A percentile compares a stretch with the other conserved stretches of the same genome.
These are phyloP conservation scores for Eucalyptus globulus DNA, from an alignment of 345 rosid genomes.

Conservation along the genomic window DNA sequence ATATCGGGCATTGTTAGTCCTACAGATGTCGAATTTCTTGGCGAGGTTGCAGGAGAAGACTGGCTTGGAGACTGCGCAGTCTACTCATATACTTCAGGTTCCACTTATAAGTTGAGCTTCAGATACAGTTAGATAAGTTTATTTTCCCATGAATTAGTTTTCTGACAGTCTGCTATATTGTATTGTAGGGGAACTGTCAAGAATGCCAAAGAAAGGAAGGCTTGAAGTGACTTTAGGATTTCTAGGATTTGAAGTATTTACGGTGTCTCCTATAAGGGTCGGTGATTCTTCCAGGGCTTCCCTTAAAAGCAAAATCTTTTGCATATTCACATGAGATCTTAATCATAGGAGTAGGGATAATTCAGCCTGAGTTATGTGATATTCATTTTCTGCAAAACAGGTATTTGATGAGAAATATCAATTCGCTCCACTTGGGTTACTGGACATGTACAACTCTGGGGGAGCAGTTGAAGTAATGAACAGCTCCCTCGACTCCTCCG, in stretches of 20 bases:
- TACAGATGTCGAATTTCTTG: slow-evolving; percentile 35
- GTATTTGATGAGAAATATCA: slow-evolving; percentile 8
- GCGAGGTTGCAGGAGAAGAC: slow-evolving; percentile 17
- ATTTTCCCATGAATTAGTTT: neutral
- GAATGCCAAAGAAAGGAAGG: slow-evolving; percentile 16
- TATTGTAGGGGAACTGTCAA: slow-evolving; percentile 12
- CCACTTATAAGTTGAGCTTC: neutral
- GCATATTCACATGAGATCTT: neutral
- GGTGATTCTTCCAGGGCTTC: neutral
- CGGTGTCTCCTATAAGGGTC: slow-evolving; percentile 41
- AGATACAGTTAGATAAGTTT: neutral
- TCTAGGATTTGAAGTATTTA: slow-evolving; percentile 32
- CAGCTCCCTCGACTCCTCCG: neutral
- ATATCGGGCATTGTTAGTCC: slow-evolving; percentile 29
- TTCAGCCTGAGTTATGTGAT: neutral
- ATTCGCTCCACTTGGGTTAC: slow-evolving; percentile 14
- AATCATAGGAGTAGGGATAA: neutral
- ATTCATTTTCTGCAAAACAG: neutral
- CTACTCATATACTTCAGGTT: slow-evolving; percentile 29
- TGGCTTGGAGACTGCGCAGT: slow-evolving; percentile 44
- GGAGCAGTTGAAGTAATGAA: slow-evolving; percentile 42
- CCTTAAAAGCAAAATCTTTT: neutral
- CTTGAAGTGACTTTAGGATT: slow-evolving; percentile 19
- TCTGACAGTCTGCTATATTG: neutral
- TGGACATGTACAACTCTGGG: slow-evolving; percentile 9